Base-by-base conservation (phyloP, 257 asterid species). In the Solanum gracilifrons region DNA sequence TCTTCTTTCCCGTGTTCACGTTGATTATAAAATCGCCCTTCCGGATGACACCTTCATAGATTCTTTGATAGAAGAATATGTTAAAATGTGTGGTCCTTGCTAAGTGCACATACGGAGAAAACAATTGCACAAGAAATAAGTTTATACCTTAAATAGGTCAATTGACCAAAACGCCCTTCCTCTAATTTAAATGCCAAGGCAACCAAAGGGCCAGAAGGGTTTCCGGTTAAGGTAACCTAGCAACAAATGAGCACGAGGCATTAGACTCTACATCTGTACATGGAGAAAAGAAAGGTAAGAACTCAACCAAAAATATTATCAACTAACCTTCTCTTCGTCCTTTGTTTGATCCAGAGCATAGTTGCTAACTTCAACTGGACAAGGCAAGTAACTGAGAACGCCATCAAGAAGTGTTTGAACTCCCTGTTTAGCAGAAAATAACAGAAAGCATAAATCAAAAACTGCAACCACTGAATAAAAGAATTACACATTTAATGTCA, bases 401-500 rank as follows among this genome's bases (percentile, higher is more conserved):
- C 99, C 99, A 91, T 97, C 99, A 73, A 97, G 98, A 91, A 97
- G 96, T 82, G 98, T 94, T 89, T 96, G 99, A 86, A 97, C 95
- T 23, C 99, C 99, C 99, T 97, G 93, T 64, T 88, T 87, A 68
- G 64, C 91, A 91, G 88, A 71, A 86, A 74, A 69, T 86, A 87
- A 82, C 77, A 80, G 33, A 48, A 95, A 31, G n/a, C 76, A 73
- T 48, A 79, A 25, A 86, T 48, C 6, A 27, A 29, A 27, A 82
- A 29, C 36, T 29, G 85, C 69, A 82, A 18, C 85, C 85, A 18
- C 20, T 29, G 69, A 82, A 82, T 27, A 48, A 29, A 20, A 39
- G 31, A 82, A 82, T 48, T 29, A 82, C 7, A 31, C 29, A 82
- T 18, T 48, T 82, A 48, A 9, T 25, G 16, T 77, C 35, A 25